Conservation (phyloP, 306 rosid species). For the Lathyrus aphaca region DNA sequence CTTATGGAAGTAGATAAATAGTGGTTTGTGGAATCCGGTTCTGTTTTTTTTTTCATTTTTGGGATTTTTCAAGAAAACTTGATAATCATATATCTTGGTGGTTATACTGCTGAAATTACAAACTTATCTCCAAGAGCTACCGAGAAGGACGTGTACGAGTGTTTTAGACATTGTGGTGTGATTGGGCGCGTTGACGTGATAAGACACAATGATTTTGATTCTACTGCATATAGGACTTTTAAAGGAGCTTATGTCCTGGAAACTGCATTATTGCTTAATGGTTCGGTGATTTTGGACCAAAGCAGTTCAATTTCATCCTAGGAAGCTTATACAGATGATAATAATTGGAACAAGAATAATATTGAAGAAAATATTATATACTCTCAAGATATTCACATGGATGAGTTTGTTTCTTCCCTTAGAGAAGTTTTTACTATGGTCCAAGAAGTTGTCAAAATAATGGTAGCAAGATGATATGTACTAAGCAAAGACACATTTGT, state of each 20-base stretch:
- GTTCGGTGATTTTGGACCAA: slow-evolving; percentile 75
- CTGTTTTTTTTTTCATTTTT: slow-evolving; percentile 24
- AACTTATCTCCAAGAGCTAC: slow-evolving; percentile 76
- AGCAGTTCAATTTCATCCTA: slow-evolving; percentile 65
- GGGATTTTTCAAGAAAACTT: slow-evolving; percentile 34
- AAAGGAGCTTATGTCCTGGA: slow-evolving; percentile 82
- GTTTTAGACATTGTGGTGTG: slow-evolving; percentile 75
- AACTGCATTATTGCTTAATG: slow-evolving; percentile 85
- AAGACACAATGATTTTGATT: slow-evolving; percentile 64
- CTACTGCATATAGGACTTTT: slow-evolving; percentile 85
- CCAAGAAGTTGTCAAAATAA: slow-evolving; percentile 79
- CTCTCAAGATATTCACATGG: slow-evolving; percentile 48
- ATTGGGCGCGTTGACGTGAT: slow-evolving; percentile 76
- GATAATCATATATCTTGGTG: slow-evolving; percentile 60
- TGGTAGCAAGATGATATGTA: slow-evolving; percentile 89
- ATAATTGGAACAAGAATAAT: slow-evolving; percentile 48
- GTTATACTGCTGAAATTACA: slow-evolving; percentile 80
- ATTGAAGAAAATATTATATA: slow-evolving; percentile 44
- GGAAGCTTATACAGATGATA: slow-evolving; percentile 58
- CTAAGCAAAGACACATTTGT: slow-evolving; percentile 77
- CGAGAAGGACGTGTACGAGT: slow-evolving; percentile 68
- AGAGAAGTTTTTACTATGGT: slow-evolving; percentile 81
- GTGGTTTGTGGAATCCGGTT: slow-evolving; percentile 43
- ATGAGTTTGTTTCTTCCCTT: slow-evolving; percentile 56
- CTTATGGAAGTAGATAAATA: too few species aligned